These are phyloP conservation scores for Lodderomyces beijingensis DNA, from an alignment of 1,139 yeast species.

Conservation along the genomic window DNA sequence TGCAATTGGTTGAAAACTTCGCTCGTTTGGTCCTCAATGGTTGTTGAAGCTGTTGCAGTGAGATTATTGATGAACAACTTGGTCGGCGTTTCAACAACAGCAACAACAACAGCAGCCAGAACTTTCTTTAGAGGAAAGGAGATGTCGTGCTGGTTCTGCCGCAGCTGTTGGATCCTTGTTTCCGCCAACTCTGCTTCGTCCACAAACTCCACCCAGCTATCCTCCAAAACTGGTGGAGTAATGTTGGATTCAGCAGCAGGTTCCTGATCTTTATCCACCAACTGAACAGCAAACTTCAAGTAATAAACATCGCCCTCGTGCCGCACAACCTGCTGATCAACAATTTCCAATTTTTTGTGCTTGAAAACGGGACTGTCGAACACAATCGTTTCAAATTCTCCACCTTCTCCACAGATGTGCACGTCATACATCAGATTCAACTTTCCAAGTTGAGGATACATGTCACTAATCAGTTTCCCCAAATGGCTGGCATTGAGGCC, in stretches of 20 bases:
- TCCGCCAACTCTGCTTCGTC: neutral
- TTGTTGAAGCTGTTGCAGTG: conserved; percentile 13
- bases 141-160: neutral
- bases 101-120: neutral
- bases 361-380: conserved; percentile 83
- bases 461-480: conserved; percentile 60
- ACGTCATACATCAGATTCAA: conserved; percentile 70
- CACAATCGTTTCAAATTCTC: conserved; percentile 92
- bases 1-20: conserved; percentile 46
- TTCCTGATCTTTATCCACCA: conserved; percentile 28
- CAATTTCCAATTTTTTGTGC: conserved; percentile 45
- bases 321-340: conserved; percentile 36
- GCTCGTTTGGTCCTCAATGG: conserved; percentile 41
- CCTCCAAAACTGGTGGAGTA: conserved; percentile 52
- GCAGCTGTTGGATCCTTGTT: neutral
- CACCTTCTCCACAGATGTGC: conserved; percentile 97
- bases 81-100: conserved; percentile 15
- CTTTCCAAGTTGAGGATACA: conserved; percentile 54
- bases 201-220: conserved; percentile 19
- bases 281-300: conserved; percentile 43
- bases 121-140: neutral
- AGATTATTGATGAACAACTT: conserved; percentile 52
- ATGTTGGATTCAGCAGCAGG: conserved; percentile 14
- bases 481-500: conserved; percentile 68
- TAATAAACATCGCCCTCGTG: conserved; percentile 65